A percentile compares a stretch with the other conserved stretches of the same genome.
These are phyloP conservation scores for Epichloe brachyelytri DNA, from an alignment of 2,329 filamentous ascomycete species.

Conservation along the genomic window DNA sequence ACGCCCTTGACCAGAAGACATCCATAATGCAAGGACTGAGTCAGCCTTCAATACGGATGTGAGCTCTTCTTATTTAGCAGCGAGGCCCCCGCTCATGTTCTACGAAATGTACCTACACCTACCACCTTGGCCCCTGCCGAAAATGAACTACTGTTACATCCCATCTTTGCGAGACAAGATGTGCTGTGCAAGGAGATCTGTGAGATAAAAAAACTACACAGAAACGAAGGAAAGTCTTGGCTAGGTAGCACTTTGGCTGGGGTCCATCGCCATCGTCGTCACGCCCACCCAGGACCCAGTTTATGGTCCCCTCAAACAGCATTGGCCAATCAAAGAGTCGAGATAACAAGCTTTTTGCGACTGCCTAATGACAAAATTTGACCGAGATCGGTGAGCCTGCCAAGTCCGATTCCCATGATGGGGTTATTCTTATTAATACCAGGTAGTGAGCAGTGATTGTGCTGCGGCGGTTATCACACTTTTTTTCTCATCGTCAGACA, in stretches of 20 bases:
- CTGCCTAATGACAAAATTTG: slow-evolving; percentile 3
- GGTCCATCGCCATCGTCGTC: neutral
- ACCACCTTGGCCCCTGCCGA: too few species aligned
- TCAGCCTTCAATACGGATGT: neutral
- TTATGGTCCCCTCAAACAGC: too few species aligned
- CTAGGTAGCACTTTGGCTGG: neutral
- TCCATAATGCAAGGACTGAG: neutral
- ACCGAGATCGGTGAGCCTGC: slow-evolving; percentile 4
- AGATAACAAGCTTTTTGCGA: slow-evolving; percentile 6
- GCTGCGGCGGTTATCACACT: too few species aligned
- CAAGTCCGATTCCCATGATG: slow-evolving; percentile 2
- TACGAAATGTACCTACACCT: neutral
- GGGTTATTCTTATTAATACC: neutral
- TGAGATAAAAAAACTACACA: neutral
- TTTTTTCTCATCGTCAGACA: too few species aligned
- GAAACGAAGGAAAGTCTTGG: slow-evolving; percentile 1
- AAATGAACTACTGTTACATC: neutral
- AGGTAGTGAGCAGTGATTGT: neutral
- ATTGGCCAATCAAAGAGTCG: slow-evolving; percentile 3
- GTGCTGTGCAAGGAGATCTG: neutral
- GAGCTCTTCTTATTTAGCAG: neutral
- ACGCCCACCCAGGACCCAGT: neutral
- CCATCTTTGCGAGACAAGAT: slow-evolving; percentile 1
- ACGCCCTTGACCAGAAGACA: neutral
- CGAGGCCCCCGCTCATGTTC: neutral